phyloP scores from a whole-genome alignment of 2,329 filamentous ascomycete genomes.

The Ophiostoma fasciatum region DNA sequence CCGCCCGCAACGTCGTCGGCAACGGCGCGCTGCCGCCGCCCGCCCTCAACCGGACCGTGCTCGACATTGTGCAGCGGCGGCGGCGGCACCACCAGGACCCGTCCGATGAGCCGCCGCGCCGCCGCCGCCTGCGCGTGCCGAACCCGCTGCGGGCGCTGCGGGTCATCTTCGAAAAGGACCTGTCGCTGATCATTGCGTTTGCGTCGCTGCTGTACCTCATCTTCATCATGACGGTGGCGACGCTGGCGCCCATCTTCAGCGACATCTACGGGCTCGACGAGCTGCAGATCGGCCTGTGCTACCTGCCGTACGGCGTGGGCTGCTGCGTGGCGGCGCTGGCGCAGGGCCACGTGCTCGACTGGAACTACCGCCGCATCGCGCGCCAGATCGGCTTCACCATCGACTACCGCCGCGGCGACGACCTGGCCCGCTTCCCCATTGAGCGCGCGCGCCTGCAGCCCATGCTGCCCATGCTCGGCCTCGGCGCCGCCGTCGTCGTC shows the following conservation, averaged over 20 bases:
- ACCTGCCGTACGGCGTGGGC: constrained; percentile 37
- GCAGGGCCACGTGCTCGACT: constrained; percentile 45
- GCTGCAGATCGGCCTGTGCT: constrained; percentile 37
- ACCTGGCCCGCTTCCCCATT: constrained; percentile 37
- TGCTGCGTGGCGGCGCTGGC: constrained; percentile 31
- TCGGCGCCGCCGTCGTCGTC: constrained; percentile 38
- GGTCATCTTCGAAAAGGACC: constrained; percentile 42
- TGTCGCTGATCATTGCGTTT: constrained; percentile 36
- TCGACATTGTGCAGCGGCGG: constrained; percentile 31
- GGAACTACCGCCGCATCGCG: constrained; percentile 59
- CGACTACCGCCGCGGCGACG: constrained; percentile 39
- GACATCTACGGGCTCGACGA: constrained; percentile 36
- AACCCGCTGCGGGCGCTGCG: constrained; percentile 41
- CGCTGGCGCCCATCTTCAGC: constrained; percentile 35
- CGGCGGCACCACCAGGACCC: constrained; percentile 13
- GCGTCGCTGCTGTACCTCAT: constrained; percentile 39
- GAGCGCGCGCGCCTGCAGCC: constrained; percentile 39
- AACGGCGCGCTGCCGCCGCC: constrained; percentile 46
- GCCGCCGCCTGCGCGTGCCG: constrained; percentile 27
- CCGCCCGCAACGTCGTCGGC: constrained; percentile 43
- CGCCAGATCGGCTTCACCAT: constrained; percentile 44
- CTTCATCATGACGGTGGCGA: constrained; percentile 39
- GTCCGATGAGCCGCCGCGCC: constrained; percentile 1
- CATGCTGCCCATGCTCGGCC: constrained; percentile 35
- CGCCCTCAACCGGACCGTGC: constrained; percentile 40